Percentiles rank a stretch among this genome's conserved stretches.
phyloP scores from a whole-genome alignment of 2,329 filamentous ascomycete genomes.

The Diplocarpon rosae region DNA sequence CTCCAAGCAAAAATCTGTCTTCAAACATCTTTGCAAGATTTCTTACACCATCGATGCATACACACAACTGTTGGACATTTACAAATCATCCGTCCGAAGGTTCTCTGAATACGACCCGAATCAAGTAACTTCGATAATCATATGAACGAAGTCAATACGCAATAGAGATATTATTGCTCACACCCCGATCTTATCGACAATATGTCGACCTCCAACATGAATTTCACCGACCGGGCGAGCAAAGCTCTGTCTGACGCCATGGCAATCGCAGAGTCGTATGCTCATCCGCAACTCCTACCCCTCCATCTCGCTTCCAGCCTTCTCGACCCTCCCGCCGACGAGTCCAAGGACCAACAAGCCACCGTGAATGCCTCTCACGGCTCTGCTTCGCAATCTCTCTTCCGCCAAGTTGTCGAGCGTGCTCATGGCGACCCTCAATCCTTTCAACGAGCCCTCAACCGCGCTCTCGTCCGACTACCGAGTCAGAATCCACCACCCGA shows the following conservation, averaged over 20 bases:
- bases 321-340: constrained; percentile 63
- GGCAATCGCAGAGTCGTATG: constrained; percentile 76
- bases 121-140: too few relatives aligned
- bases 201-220: constrained; percentile 64
- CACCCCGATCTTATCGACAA: constrained; percentile 26
- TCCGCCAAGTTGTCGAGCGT: constrained; percentile 87
- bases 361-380: constrained; percentile 52
- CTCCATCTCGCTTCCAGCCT: constrained; percentile 80
- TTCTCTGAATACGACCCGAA: constrained; percentile 1
- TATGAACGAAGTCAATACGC: neutral
- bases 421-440: constrained; percentile 87
- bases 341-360: constrained; percentile 69
- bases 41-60: too few relatives aligned
- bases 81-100: neutral
- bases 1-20: too few relatives aligned
- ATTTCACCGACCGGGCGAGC: constrained; percentile 88
- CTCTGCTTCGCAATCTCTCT: constrained; percentile 58
- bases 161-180: constrained; percentile 14
- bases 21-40: too few relatives aligned
- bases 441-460: constrained; percentile 84
- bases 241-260: constrained; percentile 85
- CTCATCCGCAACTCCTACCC: constrained; percentile 81
- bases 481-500: constrained; percentile 94
- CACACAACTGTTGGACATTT: too few relatives aligned
- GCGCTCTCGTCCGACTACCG: constrained; percentile 77